Base-by-base conservation (phyloP, 2,329 filamentous ascomycete species). In the Sphaceloma murrayae region DNA sequence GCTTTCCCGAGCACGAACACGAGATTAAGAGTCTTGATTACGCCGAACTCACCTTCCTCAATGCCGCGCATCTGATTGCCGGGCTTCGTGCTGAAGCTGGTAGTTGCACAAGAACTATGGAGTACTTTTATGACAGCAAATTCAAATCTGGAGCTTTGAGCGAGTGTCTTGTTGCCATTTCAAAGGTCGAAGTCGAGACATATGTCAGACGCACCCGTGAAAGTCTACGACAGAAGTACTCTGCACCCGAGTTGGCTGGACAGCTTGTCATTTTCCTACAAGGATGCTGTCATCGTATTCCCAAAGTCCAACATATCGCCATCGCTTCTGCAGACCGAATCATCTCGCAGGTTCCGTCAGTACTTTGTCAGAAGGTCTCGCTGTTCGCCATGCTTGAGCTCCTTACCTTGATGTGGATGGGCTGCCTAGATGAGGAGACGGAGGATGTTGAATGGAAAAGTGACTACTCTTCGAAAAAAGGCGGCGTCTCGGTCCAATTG, bases 71-170 rank as follows among this genome's bases (percentile, higher is more conserved):
- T 53, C 69, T 96, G 1, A 80, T 98, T 4, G 93, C 96, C 60
- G 89, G 78, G 48, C 69, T 98, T 18, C 80, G 93, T 48, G 88
- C 88, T 14, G 80, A 83, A 46, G 76, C 84, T 5, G 91, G 91
- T 7, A 84, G 94, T 58, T 96, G 88, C 61, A 93, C 86, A 17
- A 86, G 88, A 57, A 81, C 87, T 3, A 67, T 96, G 32, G 82
- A 79, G 0, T 98, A 98, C 63, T 98, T 96, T 63, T 69, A 94
- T n/a, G 91, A 98, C 56, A 87, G 87, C 4, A 88, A 85, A 54
- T 82, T 82, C 47, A 73, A 74, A 51, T 70, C 64, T 4, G 69
- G 71, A n/a, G 68, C 74, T 22, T 73, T 80, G 59, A 74, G 75
- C 29, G 73, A 68, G 38, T 79, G 76, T 53, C 78, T 82, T 72